These are phyloP conservation scores for Elymus sibiricus DNA, from an alignment of 176 grass and related monocot genomes.

Conservation along the genomic window DNA sequence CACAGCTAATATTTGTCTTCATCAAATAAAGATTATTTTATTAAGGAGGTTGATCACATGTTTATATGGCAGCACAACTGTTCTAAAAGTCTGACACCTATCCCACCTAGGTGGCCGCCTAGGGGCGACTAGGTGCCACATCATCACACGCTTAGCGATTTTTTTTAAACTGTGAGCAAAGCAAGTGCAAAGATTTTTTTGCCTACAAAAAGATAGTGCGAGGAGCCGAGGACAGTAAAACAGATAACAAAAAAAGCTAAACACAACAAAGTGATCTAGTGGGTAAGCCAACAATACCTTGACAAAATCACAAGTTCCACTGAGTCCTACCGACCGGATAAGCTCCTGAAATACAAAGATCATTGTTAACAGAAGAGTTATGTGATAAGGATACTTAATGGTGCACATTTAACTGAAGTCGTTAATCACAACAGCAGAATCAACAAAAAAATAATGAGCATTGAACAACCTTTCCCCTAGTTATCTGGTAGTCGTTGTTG, in stretches of 20 bases:
- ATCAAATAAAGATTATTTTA: background rate
- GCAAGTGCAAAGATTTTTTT: background rate
- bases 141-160: background rate
- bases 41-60: background rate
- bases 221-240: background rate
- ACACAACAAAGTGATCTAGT: background rate
- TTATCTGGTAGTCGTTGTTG: constrained; percentile 95
- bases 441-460: background rate
- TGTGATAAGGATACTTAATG: background rate
- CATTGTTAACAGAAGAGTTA: constrained; percentile 19
- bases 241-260: background rate
- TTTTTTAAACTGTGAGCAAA: background rate
- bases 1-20: background rate
- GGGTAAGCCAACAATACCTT: constrained; percentile 52
- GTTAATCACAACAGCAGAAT: background rate
- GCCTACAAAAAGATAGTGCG: background rate
- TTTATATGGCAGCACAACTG: background rate
- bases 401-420: constrained; percentile 13
- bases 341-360: constrained; percentile 55
- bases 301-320: constrained; percentile 75
- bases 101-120: background rate
- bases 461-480: constrained; percentile 78
- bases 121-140: background rate
- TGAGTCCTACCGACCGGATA: constrained; percentile 64
- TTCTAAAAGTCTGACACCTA: background rate